Percentiles rank a stretch among this genome's conserved stretches.
phyloP scores from a whole-genome alignment of 140 eudicot species.

The Senecio squalidus region DNA sequence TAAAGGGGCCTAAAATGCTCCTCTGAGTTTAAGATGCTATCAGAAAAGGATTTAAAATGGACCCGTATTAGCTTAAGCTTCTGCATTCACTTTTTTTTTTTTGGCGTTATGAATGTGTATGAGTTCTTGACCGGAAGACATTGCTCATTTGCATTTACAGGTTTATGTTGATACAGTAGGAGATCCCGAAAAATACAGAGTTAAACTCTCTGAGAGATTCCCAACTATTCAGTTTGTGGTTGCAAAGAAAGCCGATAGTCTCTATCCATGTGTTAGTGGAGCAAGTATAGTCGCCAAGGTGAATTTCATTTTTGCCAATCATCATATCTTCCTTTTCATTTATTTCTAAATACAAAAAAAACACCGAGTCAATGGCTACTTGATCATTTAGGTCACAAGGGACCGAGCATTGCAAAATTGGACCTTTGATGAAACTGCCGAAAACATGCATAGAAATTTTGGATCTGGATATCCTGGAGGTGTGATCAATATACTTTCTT shows the following conservation, averaged over 20 bases:
- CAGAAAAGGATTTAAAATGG: no score
- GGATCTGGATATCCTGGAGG: conserved; percentile 99
- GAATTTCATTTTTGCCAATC: conserved; percentile 11
- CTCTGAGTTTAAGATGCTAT: no score
- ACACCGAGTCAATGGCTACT: background rate
- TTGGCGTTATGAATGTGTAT: background rate
- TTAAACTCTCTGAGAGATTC: conserved; percentile 71
- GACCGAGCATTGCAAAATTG: conserved; percentile 78
- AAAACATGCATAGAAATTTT: conserved; percentile 66
- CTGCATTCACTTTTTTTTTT: background rate
- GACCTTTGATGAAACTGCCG: conserved; percentile 86
- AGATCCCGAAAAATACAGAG: conserved; percentile 79
- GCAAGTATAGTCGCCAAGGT: conserved; percentile 99
- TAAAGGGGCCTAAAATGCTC: no score
- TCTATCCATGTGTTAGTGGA: conserved; percentile 97
- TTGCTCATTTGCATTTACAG: conserved; percentile 28
- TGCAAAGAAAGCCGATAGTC: conserved; percentile 97
- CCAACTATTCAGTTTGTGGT: conserved; percentile 85
- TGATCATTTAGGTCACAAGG: conserved; percentile 71
- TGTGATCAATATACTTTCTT: conserved; percentile 17
- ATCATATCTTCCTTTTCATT: background rate
- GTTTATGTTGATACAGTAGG: conserved; percentile 97
- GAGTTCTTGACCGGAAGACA: background rate
- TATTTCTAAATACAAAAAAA: background rate
- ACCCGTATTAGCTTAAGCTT: background rate